Conservation (phyloP, 1,284 basidiomycete genomes). For the Cryptococcus sp. region DNA sequence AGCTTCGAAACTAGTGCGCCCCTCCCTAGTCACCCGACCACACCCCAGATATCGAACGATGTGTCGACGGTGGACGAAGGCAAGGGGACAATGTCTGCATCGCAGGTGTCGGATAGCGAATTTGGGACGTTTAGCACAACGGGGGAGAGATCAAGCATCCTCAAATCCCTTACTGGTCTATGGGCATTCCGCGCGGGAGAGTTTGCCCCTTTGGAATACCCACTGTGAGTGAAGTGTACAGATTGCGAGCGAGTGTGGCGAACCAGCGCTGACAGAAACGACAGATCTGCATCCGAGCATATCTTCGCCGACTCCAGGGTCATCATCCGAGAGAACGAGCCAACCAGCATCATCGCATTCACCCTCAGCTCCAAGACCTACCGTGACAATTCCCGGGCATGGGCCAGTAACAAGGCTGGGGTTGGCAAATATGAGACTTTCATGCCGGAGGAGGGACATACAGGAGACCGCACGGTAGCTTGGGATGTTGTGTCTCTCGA, state of each 20-base stretch:
- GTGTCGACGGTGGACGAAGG: conserved; percentile 29
- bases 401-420: conserved; percentile 47
- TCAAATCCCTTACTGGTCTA: conserved; percentile 81
- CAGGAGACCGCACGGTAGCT: conserved; percentile 56
- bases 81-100: conserved; percentile 22
- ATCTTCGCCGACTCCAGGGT: conserved; percentile 94
- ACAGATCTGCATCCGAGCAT: conserved; percentile 61
- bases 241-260: neutral
- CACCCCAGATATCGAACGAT: conserved; percentile 36
- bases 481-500: conserved; percentile 76
- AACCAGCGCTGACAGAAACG: conserved; percentile 1
- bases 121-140: conserved; percentile 49
- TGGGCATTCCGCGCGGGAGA: conserved; percentile 64
- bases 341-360: conserved; percentile 95
- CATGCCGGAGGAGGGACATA: conserved; percentile 31
- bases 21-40: conserved; percentile 45
- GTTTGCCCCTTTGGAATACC: conserved; percentile 56
- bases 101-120: conserved; percentile 52
- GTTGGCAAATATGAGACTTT: conserved; percentile 51
- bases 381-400: conserved; percentile 57
- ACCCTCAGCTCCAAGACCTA: conserved; percentile 90
- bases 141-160: conserved; percentile 68
- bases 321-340: conserved; percentile 94
- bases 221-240: conserved; percentile 50
- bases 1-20: conserved; percentile 50